phyloP scores from a whole-genome alignment of 225 moss, liverwort and hornwort species.

The Physcomitrellopsis africana region DNA sequence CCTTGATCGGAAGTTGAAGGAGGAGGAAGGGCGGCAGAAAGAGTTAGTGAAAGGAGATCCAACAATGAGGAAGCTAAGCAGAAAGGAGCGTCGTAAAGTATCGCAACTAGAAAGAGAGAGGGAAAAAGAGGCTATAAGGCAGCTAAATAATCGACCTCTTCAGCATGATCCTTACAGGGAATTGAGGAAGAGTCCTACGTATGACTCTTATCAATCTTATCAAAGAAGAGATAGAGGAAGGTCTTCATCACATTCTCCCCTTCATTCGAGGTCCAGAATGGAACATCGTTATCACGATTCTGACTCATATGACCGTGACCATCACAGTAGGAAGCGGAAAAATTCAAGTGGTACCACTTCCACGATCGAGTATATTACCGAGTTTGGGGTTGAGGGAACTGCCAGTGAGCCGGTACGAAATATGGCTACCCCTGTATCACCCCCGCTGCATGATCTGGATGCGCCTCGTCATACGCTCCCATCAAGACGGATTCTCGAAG shows the following conservation, averaged over 20 bases:
- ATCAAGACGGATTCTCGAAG: constrained; percentile 90
- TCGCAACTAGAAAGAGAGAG: constrained; percentile 95
- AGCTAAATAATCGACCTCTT: constrained; percentile 67
- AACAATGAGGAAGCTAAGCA: constrained; percentile 91
- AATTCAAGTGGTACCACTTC: constrained; percentile 63
- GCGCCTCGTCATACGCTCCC: constrained; percentile 45
- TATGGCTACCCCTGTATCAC: constrained; percentile 83
- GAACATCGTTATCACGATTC: constrained; percentile 46
- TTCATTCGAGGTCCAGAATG: constrained; percentile 70
- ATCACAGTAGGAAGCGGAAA: constrained; percentile 73
- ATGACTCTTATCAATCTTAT: constrained; percentile 90
- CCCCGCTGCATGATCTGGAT: constrained; percentile 62
- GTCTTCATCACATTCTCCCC: constrained; percentile 79
- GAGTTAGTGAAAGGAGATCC: constrained; percentile 97
- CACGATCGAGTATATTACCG: constrained; percentile 97
- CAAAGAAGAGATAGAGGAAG: constrained; percentile 69
- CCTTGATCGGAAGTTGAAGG: constrained; percentile 93
- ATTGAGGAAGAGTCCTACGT: constrained; percentile 96
- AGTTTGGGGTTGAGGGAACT: constrained; percentile 83
- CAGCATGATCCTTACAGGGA: constrained; percentile 98
- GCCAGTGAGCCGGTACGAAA: constrained; percentile 70
- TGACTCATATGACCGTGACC: constrained; percentile 58
- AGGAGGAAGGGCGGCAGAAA: constrained; percentile 92
- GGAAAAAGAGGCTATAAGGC: constrained; percentile 93
- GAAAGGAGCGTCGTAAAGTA: constrained; percentile 94